Evolutionary conservation across 257 asterid species (phyloP).

Genomic region (Solanum gracilifrons): DNA sequence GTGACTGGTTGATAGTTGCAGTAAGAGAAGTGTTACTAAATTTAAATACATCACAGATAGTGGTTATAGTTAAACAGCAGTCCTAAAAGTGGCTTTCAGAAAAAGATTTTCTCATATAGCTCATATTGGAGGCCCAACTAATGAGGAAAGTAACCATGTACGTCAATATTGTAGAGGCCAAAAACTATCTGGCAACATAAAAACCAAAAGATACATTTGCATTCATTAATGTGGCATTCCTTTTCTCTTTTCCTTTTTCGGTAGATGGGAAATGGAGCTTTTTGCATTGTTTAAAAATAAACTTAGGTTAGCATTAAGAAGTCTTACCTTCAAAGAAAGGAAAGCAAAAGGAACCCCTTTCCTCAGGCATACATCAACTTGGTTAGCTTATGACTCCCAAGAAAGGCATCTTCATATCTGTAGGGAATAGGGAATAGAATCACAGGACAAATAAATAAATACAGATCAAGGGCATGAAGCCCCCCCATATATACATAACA

Average conservation of each 20-base stretch:
- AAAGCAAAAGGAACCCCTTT: neutral
- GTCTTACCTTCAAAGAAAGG: neutral
- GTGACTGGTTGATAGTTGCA: neutral
- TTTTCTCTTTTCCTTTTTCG: neutral
- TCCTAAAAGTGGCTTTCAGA: neutral
- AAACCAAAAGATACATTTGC: neutral
- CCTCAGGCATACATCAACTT: neutral
- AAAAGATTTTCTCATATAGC: neutral
- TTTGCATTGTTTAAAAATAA: neutral
- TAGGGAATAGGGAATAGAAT: conserved; percentile 16
- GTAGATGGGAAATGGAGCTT: neutral
- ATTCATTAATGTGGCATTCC: neutral
- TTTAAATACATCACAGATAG: neutral
- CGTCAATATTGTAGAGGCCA: neutral
- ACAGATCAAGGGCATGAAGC: neutral
- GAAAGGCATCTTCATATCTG: conserved; percentile 18
- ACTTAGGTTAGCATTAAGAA: neutral
- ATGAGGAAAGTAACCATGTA: neutral
- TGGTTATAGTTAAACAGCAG: neutral
- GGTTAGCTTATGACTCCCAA: neutral
- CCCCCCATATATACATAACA: conserved; percentile 3
- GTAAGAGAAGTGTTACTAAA: neutral
- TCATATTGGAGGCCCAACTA: neutral
- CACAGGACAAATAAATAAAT: conserved; percentile 1
- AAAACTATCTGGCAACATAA: neutral